These are phyloP conservation scores for Dictyostelium firmibasis DNA, from an alignment of 78 protist genomes.

Conservation along the genomic window DNA sequence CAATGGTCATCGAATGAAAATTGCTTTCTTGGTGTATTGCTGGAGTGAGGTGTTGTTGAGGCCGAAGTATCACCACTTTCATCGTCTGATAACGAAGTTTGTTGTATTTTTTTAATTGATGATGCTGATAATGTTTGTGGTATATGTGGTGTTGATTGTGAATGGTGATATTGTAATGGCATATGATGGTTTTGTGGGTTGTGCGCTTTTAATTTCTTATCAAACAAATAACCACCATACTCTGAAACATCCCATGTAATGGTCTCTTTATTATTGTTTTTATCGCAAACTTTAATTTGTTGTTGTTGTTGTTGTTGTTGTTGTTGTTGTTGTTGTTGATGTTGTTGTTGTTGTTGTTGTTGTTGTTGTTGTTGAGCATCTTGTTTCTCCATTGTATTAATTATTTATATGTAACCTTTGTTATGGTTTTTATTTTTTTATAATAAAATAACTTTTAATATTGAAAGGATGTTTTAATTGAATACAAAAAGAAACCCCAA, in stretches of 20 bases:
- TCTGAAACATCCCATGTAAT: not conserved
- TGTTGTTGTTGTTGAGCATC: not conserved
- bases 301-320: not conserved
- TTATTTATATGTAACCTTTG: not conserved
- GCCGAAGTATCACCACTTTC: not conserved
- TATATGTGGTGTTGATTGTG: not conserved
- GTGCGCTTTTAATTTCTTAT: not conserved
- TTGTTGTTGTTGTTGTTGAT: too few species aligned
- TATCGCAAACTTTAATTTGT: not conserved
- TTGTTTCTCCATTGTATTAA: not conserved
- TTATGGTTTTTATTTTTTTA: not conserved
- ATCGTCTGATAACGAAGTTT: not conserved
- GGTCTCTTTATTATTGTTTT: not conserved
- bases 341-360: too few species aligned
- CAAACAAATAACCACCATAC: not conserved
- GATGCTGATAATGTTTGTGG: not conserved
- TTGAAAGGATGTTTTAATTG: too few species aligned
- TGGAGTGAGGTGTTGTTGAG: not conserved
- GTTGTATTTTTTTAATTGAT: not conserved
- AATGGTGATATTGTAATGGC: not conserved
- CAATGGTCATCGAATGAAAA: not conserved
- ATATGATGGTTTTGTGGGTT: not conserved
- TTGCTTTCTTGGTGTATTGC: not conserved
- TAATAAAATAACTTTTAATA: too few species aligned
- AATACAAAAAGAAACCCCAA: too few species aligned